Percentiles rank a stretch among this genome's conserved stretches.
Evolutionary conservation across 2,329 filamentous ascomycete genomes (phyloP).

Genomic region (Parasarocladium wereldwijsianum): DNA sequence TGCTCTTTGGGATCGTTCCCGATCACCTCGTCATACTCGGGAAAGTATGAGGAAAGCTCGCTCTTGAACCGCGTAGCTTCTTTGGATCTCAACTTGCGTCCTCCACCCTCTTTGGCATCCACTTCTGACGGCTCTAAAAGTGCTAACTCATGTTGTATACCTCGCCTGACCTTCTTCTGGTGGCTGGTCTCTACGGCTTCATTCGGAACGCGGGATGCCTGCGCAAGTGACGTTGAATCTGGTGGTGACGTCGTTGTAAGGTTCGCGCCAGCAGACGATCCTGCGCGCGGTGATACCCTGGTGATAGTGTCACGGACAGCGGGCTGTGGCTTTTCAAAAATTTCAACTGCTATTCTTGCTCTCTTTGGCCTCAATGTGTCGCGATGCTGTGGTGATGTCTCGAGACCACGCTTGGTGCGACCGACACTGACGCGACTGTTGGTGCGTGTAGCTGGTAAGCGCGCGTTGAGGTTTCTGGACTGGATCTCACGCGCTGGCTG

Average conservation of each 20-base stretch:
- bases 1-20: conserved; percentile 68
- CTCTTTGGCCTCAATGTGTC: conserved; percentile 32
- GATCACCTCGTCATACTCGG: conserved; percentile 88
- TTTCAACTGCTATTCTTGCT: conserved; percentile 37
- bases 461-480: conserved; percentile 12
- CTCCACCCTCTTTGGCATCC: conserved; percentile 42
- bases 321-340: conserved; percentile 21
- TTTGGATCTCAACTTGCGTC: conserved; percentile 70
- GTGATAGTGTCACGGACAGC: conserved; percentile 9
- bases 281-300: conserved; percentile 13
- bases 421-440: conserved; percentile 10
- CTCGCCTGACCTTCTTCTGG: conserved; percentile 44
- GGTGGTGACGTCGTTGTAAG: conserved; percentile 11
- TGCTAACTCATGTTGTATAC: conserved; percentile 46
- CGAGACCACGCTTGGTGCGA: conserved; percentile 34
- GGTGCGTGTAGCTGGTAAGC: conserved; percentile 10
- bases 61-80: conserved; percentile 80
- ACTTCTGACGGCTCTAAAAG: conserved; percentile 33
- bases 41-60: conserved; percentile 80
- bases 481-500: conserved; percentile 4
- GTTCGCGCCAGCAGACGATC: conserved; percentile 10
- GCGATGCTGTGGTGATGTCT: conserved; percentile 27
- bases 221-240: conserved; percentile 6
- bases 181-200: conserved; percentile 26
- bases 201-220: neutral